Evolutionary conservation across 495 filamentous ascomycete genomes (phyloP), one percentile per base, ranked within the genome.

Genomic region (Aspergillus saccharolyticus): DNA sequence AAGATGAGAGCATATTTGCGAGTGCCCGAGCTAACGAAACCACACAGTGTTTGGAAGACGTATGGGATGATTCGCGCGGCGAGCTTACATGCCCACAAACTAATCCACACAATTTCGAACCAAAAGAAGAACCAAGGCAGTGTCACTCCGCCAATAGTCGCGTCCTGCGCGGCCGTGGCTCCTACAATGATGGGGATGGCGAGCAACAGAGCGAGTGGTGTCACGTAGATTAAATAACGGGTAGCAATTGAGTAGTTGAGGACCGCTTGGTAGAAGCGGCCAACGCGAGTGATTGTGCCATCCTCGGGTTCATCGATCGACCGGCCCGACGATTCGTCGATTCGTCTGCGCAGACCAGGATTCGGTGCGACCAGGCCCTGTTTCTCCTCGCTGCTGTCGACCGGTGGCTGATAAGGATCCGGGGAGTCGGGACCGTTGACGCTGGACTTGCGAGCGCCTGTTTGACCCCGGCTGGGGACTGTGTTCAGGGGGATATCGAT

Each of bases 1-100:
- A 98, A 70, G 43, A 97, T 86, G 56, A 88, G 78, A 25, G 90
- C 89, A 74, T 98, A 97, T 73, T 97, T 98, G 54, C 90, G 81
- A 3, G 91, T 95, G 16, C 93, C 92, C 2, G 91, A 84, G 72
- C 88, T 94, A 57, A 97, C 89, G 55, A 97, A 88, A 30, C 93
- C 93, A 62, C 85, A 86, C 45, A 96, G 79, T 57, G 91, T 86
- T 74, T 95, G 89, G 70, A 97, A 97, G 24, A 96, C 58, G 18
- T 69, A 77, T 0, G 94, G 93, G n/a, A 96, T 70, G 24, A 85
- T 72, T 66, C 89, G 87, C 8, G 92, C 88, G 21, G 88, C 77
- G 33, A 96, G 68, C 74, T 98, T 98, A 44, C 85, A 87, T 20
- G 83, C 81, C 94, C 94, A 98, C 52, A 97, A 77, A 54, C 85